Base-by-base conservation (phyloP, 371 early-diverging fungal species). In the Mucor indicus region DNA sequence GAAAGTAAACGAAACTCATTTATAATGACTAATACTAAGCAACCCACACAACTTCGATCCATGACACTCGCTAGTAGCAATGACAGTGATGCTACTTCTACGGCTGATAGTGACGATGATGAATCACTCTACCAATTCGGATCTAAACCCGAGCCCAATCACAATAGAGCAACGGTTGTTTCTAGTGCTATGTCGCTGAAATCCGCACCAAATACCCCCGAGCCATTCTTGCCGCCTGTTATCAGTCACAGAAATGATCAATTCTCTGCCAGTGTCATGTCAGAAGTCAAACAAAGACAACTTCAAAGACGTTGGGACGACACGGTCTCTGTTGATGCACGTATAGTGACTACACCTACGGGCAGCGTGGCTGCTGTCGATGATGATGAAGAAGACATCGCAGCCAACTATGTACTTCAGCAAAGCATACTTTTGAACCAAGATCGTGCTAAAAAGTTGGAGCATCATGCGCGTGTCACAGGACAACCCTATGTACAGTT, bases 121-220 rank as follows among this genome's bases (percentile, higher is more conserved):
- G 49, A 38, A 6, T 53, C 59, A 16, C 17, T 53, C 12, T 53
- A 35, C 11, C 29, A 27, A 11, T 11, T 27, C 29, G 29, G 11
- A 27, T 11, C 11, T 27, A 7, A 27, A 27, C 11, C 11, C 29
- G 7, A 27, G 11, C 5, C 29, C 29, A 27, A 27, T 19, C 44
- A n/a, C n/a, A 11, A 27, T 11, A 27, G 7, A 27, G 19, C 23
- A 16, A n/a, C 21, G 19, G 15, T 33, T 17, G 44, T 58, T 0
- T 62, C 64, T 24, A 67, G 58, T 49, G 69, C 72, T 2, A 75
- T 72, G n/a, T n/a, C n/a, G n/a, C n/a, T n/a, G n/a, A n/a, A n/a
- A n/a, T n/a, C n/a, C n/a, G n/a, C n/a, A n/a, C n/a, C n/a, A n/a
- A n/a, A n/a, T n/a, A n/a, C n/a, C n/a, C n/a, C n/a, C n/a, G n/a